Evolutionary conservation across 768 basidiomycete genomes (phyloP).

Genomic region (Phylloporus sp.): DNA sequence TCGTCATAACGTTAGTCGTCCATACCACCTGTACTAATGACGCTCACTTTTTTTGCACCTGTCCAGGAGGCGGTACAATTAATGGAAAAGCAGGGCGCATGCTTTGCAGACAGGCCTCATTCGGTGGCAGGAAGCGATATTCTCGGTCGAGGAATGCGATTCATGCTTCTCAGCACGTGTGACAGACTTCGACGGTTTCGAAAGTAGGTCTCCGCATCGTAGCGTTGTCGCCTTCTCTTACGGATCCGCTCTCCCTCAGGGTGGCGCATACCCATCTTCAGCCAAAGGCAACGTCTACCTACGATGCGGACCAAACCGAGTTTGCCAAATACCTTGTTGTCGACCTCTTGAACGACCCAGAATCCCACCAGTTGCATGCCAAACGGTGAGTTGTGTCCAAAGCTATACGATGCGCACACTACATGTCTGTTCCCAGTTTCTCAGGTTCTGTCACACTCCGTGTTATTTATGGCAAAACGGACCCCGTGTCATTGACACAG

Average conservation of each 20-base stretch:
- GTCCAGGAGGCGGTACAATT: slow-evolving; percentile 45
- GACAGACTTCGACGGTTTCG: slow-evolving; percentile 59
- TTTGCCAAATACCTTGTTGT: slow-evolving; percentile 26
- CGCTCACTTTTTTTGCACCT: not conserved
- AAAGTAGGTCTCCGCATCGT: slow-evolving; percentile 31
- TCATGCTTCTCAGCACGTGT: slow-evolving; percentile 47
- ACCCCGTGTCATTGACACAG: slow-evolving; percentile 8
- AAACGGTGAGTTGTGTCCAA: slow-evolving; percentile 34
- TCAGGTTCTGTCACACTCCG: slow-evolving; percentile 26
- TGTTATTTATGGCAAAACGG: slow-evolving; percentile 28
- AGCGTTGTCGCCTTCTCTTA: not conserved
- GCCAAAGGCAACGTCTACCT: slow-evolving; percentile 42
- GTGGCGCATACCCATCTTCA: slow-evolving; percentile 54
- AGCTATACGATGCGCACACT: accelerated
- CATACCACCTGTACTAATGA: not conserved
- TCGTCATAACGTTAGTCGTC: slow-evolving; percentile 14
- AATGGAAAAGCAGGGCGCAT: slow-evolving; percentile 57
- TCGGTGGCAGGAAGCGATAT: slow-evolving; percentile 55
- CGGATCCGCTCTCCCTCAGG: slow-evolving; percentile 22
- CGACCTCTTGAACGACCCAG: slow-evolving; percentile 24
- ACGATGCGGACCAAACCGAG: slow-evolving; percentile 43
- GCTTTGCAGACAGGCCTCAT: slow-evolving; percentile 47
- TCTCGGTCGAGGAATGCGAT: slow-evolving; percentile 55
- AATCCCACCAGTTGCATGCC: slow-evolving; percentile 19
- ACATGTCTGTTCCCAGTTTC: slow-evolving; percentile 12